A percentile compares a stretch with the other conserved stretches of the same genome.
phyloP scores from a whole-genome alignment of 1,284 basidiomycete genomes.

The Gymnopus androsaceus region DNA sequence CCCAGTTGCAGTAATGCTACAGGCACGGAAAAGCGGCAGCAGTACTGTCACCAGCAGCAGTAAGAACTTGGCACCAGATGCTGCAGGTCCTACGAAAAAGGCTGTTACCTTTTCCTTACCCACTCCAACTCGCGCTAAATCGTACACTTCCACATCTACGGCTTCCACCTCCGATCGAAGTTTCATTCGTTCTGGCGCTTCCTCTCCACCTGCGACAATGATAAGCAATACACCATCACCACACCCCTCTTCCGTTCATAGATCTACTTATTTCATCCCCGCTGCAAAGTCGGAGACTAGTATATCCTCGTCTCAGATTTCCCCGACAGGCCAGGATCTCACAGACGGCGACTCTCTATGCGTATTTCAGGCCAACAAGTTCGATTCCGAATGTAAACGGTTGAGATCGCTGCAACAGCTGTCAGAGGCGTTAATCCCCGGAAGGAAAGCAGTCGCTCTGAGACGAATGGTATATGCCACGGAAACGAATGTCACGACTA shows the following conservation, averaged over 20 bases:
- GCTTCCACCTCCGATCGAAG: neutral
- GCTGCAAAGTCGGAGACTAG: neutral
- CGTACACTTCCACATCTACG: neutral
- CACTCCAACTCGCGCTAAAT: neutral
- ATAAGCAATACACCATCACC: neutral
- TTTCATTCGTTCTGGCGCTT: neutral
- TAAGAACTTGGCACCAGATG: neutral
- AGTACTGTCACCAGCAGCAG: neutral
- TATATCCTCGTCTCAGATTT: neutral
- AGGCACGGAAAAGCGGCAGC: neutral
- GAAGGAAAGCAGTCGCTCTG: slow-evolving; percentile 14
- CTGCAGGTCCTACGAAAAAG: neutral
- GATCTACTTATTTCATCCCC: neutral
- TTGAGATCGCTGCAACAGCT: slow-evolving; percentile 13
- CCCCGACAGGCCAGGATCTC: neutral
- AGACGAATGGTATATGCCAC: slow-evolving; percentile 8
- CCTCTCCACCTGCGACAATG: neutral
- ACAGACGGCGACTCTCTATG: neutral
- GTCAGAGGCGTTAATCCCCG: slow-evolving; percentile 11
- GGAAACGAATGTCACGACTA: slow-evolving; percentile 6
- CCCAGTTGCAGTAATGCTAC: neutral
- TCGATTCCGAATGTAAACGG: slow-evolving; percentile 14
- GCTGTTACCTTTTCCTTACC: neutral
- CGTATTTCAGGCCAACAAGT: slow-evolving; percentile 12
- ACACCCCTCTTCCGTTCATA: neutral